A percentile compares a stretch with the other conserved stretches of the same genome.
Conservation (phyloP, 1,284 basidiomycete species). For the Heliocybe sulcata region DNA sequence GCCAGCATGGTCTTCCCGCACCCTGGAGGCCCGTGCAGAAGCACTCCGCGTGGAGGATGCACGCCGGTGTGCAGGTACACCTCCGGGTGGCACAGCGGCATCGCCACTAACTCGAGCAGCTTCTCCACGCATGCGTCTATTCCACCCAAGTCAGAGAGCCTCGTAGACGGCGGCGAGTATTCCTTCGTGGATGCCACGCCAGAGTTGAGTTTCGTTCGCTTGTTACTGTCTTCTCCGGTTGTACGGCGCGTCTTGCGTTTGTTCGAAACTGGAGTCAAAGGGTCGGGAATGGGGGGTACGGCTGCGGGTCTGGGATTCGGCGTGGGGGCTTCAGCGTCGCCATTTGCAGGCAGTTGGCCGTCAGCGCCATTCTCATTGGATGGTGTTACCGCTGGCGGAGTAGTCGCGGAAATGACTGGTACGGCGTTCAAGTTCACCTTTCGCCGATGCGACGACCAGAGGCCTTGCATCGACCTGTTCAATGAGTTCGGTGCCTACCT, state of each 20-base stretch:
- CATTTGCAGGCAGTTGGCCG: background rate
- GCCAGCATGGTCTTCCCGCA: slow-evolving; percentile 94
- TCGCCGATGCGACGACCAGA: slow-evolving; percentile 62
- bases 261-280: slow-evolving; percentile 22
- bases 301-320: slow-evolving; percentile 6
- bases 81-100: slow-evolving; percentile 94
- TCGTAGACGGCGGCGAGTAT: slow-evolving; percentile 58
- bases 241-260: slow-evolving; percentile 55
- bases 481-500: slow-evolving; percentile 65
- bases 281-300: slow-evolving; percentile 7
- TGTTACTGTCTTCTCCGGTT: slow-evolving; percentile 40
- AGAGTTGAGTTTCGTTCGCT: slow-evolving; percentile 39
- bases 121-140: slow-evolving; percentile 84
- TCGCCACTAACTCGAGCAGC: slow-evolving; percentile 90
- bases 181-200: slow-evolving; percentile 37
- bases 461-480: slow-evolving; percentile 70
- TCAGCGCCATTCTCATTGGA: slow-evolving; percentile 17
- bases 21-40: slow-evolving; percentile 93
- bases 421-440: slow-evolving; percentile 61
- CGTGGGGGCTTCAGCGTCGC: slow-evolving; percentile 9
- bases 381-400: slow-evolving; percentile 18
- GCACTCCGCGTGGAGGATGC: slow-evolving; percentile 87
- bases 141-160: slow-evolving; percentile 85
- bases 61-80: slow-evolving; percentile 93
- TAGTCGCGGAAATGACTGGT: slow-evolving; percentile 13